Evolutionary conservation across 1,284 basidiomycete species (phyloP).

Genomic region (Pseudozyma hubeiensis): DNA sequence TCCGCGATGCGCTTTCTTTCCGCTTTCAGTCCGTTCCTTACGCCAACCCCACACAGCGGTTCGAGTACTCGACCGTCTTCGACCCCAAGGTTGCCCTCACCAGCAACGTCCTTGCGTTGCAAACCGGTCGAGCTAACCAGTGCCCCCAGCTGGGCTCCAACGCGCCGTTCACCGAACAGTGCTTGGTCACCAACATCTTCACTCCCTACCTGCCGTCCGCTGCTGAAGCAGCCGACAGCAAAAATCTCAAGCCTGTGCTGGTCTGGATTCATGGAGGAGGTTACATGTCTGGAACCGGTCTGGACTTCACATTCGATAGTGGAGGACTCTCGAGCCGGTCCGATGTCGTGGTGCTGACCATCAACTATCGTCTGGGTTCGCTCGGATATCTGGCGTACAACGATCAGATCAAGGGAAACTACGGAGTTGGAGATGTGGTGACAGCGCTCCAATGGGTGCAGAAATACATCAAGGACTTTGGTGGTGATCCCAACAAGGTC

Average conservation of each 20-base stretch:
- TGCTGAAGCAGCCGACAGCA: slow-evolving; percentile 3
- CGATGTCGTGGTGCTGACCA: slow-evolving; percentile 73
- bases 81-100: slow-evolving; percentile 11
- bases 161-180: slow-evolving; percentile 68
- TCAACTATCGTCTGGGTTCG: slow-evolving; percentile 72
- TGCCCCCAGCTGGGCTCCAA: slow-evolving; percentile 29
- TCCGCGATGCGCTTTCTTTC: slow-evolving; percentile 44
- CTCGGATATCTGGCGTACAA: slow-evolving; percentile 51
- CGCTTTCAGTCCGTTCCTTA: slow-evolving; percentile 42
- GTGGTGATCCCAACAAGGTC: slow-evolving; percentile 76
- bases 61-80: slow-evolving; percentile 41
- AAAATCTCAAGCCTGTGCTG: slow-evolving; percentile 73
- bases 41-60: slow-evolving; percentile 39
- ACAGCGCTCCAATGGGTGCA: slow-evolving; percentile 73
- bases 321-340: slow-evolving; percentile 71
- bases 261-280: slow-evolving; percentile 71
- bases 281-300: slow-evolving; percentile 70
- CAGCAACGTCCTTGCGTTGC: slow-evolving; percentile 16
- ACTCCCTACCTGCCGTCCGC: slow-evolving; percentile 71
- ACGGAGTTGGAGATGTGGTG: slow-evolving; percentile 61
- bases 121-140: slow-evolving; percentile 21
- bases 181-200: slow-evolving; percentile 75
- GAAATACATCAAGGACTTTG: slow-evolving; percentile 74
- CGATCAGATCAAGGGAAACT: slow-evolving; percentile 55
- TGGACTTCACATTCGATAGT: slow-evolving; percentile 71